A percentile compares a stretch with the other conserved stretches of the same genome.
Evolutionary conservation across 2,329 filamentous ascomycete species (phyloP).

Genomic region (Diaporthe australafricana): DNA sequence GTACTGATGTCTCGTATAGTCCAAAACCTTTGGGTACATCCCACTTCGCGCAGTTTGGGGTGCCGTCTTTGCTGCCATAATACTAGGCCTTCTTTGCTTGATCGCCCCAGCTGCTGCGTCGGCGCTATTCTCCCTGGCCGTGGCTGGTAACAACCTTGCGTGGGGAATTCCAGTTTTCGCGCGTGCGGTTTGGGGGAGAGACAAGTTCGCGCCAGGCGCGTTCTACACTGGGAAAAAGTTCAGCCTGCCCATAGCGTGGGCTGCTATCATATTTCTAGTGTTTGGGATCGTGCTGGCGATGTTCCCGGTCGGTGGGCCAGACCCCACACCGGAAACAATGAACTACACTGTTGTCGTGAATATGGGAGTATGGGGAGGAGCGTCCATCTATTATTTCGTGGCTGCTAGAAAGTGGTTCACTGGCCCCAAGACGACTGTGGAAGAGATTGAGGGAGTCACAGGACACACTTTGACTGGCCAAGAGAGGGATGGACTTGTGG

Average conservation of each 20-base stretch:
- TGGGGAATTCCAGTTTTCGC: constrained; percentile 70
- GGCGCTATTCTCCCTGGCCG: constrained; percentile 69
- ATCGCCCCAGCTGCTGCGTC: constrained; percentile 67
- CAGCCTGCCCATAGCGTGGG: constrained; percentile 64
- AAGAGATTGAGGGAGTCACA: constrained; percentile 43
- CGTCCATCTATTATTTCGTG: constrained; percentile 65
- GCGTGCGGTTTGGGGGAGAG: constrained; percentile 67
- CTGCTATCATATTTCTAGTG: constrained; percentile 63
- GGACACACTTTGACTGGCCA: constrained; percentile 40
- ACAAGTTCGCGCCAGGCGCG: constrained; percentile 67
- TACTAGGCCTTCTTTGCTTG: constrained; percentile 68
- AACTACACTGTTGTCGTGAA: constrained; percentile 75
- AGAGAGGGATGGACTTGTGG: constrained; percentile 18
- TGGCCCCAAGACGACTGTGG: constrained; percentile 68
- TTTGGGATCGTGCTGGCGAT: constrained; percentile 69
- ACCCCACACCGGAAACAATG: constrained; percentile 63
- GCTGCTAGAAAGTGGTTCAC: constrained; percentile 70
- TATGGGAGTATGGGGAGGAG: constrained; percentile 67
- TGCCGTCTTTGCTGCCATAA: constrained; percentile 59
- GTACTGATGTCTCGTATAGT: constrained; percentile 41
- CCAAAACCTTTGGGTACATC: constrained; percentile 65
- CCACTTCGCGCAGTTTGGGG: constrained; percentile 68
- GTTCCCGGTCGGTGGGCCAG: constrained; percentile 67
- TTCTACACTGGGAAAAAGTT: constrained; percentile 67
- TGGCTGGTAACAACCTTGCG: constrained; percentile 71